Percentiles rank a stretch among this genome's conserved stretches.
Evolutionary conservation across 2,329 filamentous ascomycete genomes (phyloP).

Genomic region (Alternaria arbusti): DNA sequence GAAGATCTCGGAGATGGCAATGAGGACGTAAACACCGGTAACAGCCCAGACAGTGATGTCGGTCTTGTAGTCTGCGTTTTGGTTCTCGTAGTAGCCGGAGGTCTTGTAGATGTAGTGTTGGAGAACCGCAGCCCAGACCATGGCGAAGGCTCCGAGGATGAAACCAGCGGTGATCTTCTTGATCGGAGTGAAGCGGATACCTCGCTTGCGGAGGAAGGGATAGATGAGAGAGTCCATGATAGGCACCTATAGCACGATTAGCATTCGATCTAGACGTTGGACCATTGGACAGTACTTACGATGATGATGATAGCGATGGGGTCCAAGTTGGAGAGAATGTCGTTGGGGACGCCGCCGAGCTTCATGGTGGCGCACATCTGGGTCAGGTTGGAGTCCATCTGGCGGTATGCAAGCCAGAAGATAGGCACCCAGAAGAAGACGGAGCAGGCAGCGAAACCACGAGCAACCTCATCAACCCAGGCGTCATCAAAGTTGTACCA

Average conservation of each 20-base stretch:
- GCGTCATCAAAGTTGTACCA: slow-evolving; percentile 84
- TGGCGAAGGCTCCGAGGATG: slow-evolving; percentile 67
- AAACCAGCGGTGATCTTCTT: slow-evolving; percentile 78
- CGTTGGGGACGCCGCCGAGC: slow-evolving; percentile 76
- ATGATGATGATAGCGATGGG: slow-evolving; percentile 77
- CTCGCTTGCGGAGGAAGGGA: slow-evolving; percentile 67
- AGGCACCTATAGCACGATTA: slow-evolving; percentile 21
- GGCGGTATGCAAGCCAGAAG: slow-evolving; percentile 72
- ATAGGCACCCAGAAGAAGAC: slow-evolving; percentile 66
- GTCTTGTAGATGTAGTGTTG: slow-evolving; percentile 66
- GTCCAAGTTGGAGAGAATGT: slow-evolving; percentile 77
- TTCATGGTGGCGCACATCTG: slow-evolving; percentile 72
- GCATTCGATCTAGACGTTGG: slow-evolving; percentile 67
- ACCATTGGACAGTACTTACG: slow-evolving; percentile 57
- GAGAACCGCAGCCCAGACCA: slow-evolving; percentile 63
- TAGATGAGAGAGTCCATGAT: slow-evolving; percentile 69
- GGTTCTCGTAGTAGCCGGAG: slow-evolving; percentile 54
- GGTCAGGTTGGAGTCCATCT: slow-evolving; percentile 69
- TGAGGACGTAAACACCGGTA: slow-evolving; percentile 59
- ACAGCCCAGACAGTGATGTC: slow-evolving; percentile 63
- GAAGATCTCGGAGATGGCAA: slow-evolving; percentile 67
- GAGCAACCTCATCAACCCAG: slow-evolving; percentile 80
- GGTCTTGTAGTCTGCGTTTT: slow-evolving; percentile 46
- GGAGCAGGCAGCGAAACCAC: slow-evolving; percentile 58
- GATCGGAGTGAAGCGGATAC: slow-evolving; percentile 74